These are phyloP conservation scores for Ilyonectria destructans DNA, from an alignment of 2,329 filamentous ascomycete genomes.

Conservation along the genomic window DNA sequence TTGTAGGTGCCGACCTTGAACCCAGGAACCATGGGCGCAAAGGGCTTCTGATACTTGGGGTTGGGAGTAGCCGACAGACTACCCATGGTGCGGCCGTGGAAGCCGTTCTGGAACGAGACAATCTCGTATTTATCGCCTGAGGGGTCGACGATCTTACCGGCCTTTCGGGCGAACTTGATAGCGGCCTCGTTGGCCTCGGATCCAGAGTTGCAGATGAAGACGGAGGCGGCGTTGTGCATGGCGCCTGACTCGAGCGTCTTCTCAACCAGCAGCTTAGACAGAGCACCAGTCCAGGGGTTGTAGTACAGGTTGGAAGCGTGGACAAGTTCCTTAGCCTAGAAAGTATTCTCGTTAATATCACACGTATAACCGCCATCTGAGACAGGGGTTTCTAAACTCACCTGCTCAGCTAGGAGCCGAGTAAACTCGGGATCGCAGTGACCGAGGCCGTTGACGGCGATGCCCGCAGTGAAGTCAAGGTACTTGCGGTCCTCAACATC, in stretches of 20 bases:
- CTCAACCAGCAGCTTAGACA: slow-evolving; percentile 89
- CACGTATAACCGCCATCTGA: too few relatives aligned
- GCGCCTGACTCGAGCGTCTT: slow-evolving; percentile 84
- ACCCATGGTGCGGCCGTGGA: slow-evolving; percentile 98
- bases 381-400: slow-evolving; percentile 50
- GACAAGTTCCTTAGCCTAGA: slow-evolving; percentile 80
- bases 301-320: slow-evolving; percentile 98
- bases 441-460: slow-evolving; percentile 93
- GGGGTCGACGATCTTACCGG: slow-evolving; percentile 82
- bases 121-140: slow-evolving; percentile 84
- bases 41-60: slow-evolving; percentile 96
- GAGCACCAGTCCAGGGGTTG: slow-evolving; percentile 93
- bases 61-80: slow-evolving; percentile 96
- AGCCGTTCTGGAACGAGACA: slow-evolving; percentile 92
- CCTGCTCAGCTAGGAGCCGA: slow-evolving; percentile 84
- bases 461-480: slow-evolving; percentile 95
- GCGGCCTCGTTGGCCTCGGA: slow-evolving; percentile 98
- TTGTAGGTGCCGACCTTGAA: slow-evolving; percentile 92
- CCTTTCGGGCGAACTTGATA: slow-evolving; percentile 96
- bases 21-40: slow-evolving; percentile 94
- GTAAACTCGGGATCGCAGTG: slow-evolving; percentile 89
- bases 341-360: slow-evolving; percentile 11
- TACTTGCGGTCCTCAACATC: slow-evolving; percentile 92
- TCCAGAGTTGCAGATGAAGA: slow-evolving; percentile 97
- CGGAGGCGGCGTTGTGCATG: slow-evolving; percentile 85